Percentiles rank a stretch among this genome's conserved stretches.
These are phyloP conservation scores for Cyclanthera cordifolia DNA, from an alignment of 306 rosid genomes.

Conservation along the genomic window DNA sequence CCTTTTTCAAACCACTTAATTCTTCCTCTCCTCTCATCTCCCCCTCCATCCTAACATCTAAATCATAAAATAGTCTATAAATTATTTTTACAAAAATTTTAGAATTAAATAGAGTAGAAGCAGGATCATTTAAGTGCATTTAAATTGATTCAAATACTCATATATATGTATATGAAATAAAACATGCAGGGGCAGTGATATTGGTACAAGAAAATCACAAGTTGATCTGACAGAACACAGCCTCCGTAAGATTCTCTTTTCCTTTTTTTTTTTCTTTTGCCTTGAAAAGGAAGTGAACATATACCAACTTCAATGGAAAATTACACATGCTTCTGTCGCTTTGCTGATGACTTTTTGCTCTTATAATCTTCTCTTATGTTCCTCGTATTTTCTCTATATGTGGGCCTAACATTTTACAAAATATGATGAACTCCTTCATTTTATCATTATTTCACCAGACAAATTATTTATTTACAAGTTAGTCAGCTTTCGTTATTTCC, in stretches of 20 bases:
- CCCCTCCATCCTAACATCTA: too few relatives aligned
- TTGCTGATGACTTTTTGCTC: not conserved
- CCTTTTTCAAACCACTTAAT: too few relatives aligned
- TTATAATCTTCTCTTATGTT: not conserved
- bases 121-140: too few relatives aligned
- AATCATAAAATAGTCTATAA: too few relatives aligned
- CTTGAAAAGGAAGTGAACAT: not conserved
- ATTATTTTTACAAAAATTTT: too few relatives aligned
- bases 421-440: not conserved
- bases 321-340: not conserved
- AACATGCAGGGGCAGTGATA: not conserved
- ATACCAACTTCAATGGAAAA: not conserved
- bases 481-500: too few relatives aligned
- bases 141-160: too few relatives aligned
- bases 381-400: not conserved
- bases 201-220: not conserved
- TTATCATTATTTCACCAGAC: too few relatives aligned
- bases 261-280: not conserved
- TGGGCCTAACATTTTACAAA: not conserved
- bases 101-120: too few relatives aligned
- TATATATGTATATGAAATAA: too few relatives aligned
- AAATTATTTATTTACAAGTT: too few relatives aligned
- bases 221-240: not conserved
- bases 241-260: not conserved
- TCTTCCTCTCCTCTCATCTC: too few relatives aligned